A percentile compares a stretch with the other conserved stretches of the same genome.
These are phyloP conservation scores for Fusarium pseudograminearum DNA, from an alignment of 2,329 filamentous ascomycete genomes.

Conservation along the genomic window DNA sequence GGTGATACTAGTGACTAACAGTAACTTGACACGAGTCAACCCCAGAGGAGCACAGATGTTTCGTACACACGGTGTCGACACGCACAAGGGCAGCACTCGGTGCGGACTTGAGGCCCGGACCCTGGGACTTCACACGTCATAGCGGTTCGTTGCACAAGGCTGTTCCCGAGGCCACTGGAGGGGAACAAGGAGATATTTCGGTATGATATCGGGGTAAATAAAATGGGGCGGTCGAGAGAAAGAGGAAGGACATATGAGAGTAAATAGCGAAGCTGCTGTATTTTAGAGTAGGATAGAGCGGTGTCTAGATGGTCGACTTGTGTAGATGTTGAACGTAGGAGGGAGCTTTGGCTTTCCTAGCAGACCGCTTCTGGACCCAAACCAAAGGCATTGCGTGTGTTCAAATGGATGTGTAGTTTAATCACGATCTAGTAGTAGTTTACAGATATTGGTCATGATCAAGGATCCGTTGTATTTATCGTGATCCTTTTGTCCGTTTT, in stretches of 20 bases:
- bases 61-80: neutral
- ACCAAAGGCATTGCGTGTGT: neutral
- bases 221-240: neutral
- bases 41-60: neutral
- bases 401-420: neutral
- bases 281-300: neutral
- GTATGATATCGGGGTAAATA: neutral
- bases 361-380: neutral
- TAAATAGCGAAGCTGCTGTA: neutral
- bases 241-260: constrained; percentile 2
- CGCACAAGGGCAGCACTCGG: neutral
- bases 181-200: neutral
- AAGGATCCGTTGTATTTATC: neutral
- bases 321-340: neutral
- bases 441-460: no score
- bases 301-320: neutral
- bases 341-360: neutral
- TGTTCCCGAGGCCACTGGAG: neutral
- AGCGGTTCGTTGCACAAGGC: neutral
- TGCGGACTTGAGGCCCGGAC: neutral
- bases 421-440: no score
- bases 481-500: neutral
- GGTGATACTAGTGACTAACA: neutral
- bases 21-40: neutral
- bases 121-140: neutral